Percentiles rank a stretch among this genome's conserved stretches.
Conservation (phyloP, 2,329 filamentous ascomycete genomes). For the Fusarium udum region DNA sequence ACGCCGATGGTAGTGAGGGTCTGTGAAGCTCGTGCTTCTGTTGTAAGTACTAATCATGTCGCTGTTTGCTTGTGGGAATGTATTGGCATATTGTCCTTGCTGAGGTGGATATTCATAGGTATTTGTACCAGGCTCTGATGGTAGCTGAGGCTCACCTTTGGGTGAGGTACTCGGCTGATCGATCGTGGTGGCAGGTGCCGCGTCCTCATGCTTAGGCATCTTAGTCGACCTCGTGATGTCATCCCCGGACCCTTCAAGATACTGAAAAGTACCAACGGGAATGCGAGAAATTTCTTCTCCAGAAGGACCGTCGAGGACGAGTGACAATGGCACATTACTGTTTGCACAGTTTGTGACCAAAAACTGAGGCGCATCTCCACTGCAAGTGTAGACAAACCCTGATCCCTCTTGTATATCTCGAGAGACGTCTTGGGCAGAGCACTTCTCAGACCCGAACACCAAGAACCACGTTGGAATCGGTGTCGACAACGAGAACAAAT, state of each 20-base stretch:
- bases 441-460: slow-evolving; percentile 81
- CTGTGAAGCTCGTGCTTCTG: slow-evolving; percentile 61
- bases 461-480: slow-evolving; percentile 69
- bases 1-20: slow-evolving; percentile 57
- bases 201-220: slow-evolving; percentile 49
- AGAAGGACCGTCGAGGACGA: slow-evolving; percentile 61
- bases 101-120: slow-evolving; percentile 58
- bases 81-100: slow-evolving; percentile 51
- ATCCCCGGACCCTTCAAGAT: slow-evolving; percentile 61
- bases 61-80: slow-evolving; percentile 55
- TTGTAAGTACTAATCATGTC: slow-evolving; percentile 65
- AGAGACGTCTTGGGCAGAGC: slow-evolving; percentile 66
- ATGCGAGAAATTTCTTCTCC: slow-evolving; percentile 63
- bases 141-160: slow-evolving; percentile 53
- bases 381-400: slow-evolving; percentile 76
- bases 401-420: slow-evolving; percentile 66
- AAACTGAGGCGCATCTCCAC: slow-evolving; percentile 73
- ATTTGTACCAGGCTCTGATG: slow-evolving; percentile 54
- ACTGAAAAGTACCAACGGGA: slow-evolving; percentile 58
- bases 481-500: slow-evolving; percentile 69
- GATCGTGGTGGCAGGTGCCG: slow-evolving; percentile 48
- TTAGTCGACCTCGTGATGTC: slow-evolving; percentile 53
- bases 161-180: slow-evolving; percentile 54
- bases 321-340: slow-evolving; percentile 64
- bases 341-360: slow-evolving; percentile 60